These are phyloP conservation scores for Lenzites betulinus DNA, from an alignment of 768 basidiomycete genomes.

Conservation along the genomic window DNA sequence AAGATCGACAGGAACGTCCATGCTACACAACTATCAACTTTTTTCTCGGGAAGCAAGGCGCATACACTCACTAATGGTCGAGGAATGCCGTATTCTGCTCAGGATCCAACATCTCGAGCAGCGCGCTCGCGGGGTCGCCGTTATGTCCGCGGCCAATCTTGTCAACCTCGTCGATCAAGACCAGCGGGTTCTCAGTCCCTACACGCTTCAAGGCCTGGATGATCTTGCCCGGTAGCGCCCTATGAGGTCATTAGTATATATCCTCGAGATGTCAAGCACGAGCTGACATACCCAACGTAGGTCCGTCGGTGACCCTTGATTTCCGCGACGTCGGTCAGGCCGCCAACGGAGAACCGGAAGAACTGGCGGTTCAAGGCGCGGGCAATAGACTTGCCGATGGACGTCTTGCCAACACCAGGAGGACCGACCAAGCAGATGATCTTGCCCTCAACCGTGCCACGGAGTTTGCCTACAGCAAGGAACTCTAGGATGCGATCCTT, in stretches of 20 bases:
- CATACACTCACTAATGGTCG: conserved; percentile 83
- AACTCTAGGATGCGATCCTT: conserved; percentile 96
- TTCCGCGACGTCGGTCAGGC: conserved; percentile 96
- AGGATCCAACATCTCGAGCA: conserved; percentile 92
- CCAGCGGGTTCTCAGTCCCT: conserved; percentile 91
- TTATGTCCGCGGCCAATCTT: conserved; percentile 92
- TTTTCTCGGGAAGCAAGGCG: neutral
- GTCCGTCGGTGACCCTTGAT: conserved; percentile 98
- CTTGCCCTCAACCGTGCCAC: conserved; percentile 95
- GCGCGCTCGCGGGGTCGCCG: conserved; percentile 88
- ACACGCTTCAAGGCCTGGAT: conserved; percentile 93
- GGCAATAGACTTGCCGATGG: conserved; percentile 93
- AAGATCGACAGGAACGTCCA: conserved; percentile 96
- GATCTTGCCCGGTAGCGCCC: conserved; percentile 92
- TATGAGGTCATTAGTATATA: conserved; percentile 29
- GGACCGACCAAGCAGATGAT: conserved; percentile 97
- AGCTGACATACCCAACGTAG: conserved; percentile 76
- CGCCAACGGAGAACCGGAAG: conserved; percentile 96
- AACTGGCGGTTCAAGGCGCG: conserved; percentile 89
- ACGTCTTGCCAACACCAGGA: conserved; percentile 97
- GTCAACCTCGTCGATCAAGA: conserved; percentile 94
- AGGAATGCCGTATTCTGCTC: conserved; percentile 95
- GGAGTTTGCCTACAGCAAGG: conserved; percentile 91
- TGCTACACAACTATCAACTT: conserved; percentile 45
- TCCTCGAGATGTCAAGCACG: neutral